Conservation (phyloP, 2,329 filamentous ascomycete genomes). For the Fusarium goolgardi region DNA sequence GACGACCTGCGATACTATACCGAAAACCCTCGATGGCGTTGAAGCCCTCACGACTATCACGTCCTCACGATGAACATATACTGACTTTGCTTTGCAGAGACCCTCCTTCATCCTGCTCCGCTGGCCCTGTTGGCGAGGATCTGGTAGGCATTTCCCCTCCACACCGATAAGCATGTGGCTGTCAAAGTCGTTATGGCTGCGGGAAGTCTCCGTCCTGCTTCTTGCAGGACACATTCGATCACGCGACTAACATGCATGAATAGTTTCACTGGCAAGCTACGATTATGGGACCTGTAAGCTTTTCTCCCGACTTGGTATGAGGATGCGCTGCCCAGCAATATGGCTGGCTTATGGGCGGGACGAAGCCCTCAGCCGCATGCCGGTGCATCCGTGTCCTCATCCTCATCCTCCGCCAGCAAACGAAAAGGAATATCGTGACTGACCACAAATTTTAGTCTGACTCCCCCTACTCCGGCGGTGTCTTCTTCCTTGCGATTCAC, state of each 20-base stretch:
- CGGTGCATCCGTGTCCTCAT: slow-evolving; percentile 27
- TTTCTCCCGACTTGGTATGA: slow-evolving; percentile 14
- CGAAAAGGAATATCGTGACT: slow-evolving; percentile 42
- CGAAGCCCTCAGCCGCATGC: slow-evolving; percentile 35
- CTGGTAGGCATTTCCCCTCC: slow-evolving; percentile 75
- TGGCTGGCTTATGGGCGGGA: slow-evolving; percentile 28
- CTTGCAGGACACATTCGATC: slow-evolving; percentile 6
- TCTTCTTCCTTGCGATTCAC: slow-evolving; percentile 99
- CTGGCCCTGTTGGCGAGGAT: slow-evolving; percentile 96
- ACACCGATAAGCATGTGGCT: slow-evolving; percentile 40
- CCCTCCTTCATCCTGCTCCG: slow-evolving; percentile 98
- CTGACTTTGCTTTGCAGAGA: slow-evolving; percentile 70
- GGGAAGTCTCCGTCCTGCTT: slow-evolving; percentile 7
- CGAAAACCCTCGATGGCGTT: slow-evolving; percentile 25
- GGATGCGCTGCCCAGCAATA: slow-evolving; percentile 14
- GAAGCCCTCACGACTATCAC: slow-evolving; percentile 1
- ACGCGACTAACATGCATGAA: slow-evolving; percentile 43
- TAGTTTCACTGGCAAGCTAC: slow-evolving; percentile 99
- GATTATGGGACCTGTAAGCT: slow-evolving; percentile 97
- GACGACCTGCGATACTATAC: slow-evolving; percentile 30
- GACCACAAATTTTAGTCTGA: slow-evolving; percentile 73
- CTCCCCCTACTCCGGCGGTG: slow-evolving; percentile 96
- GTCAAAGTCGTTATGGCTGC: slow-evolving; percentile 29
- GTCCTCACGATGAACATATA: slow-evolving; percentile 1
- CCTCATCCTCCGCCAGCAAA: background rate